Conservation (phyloP, 768 basidiomycete genomes). For the Mycena leptocephala region DNA sequence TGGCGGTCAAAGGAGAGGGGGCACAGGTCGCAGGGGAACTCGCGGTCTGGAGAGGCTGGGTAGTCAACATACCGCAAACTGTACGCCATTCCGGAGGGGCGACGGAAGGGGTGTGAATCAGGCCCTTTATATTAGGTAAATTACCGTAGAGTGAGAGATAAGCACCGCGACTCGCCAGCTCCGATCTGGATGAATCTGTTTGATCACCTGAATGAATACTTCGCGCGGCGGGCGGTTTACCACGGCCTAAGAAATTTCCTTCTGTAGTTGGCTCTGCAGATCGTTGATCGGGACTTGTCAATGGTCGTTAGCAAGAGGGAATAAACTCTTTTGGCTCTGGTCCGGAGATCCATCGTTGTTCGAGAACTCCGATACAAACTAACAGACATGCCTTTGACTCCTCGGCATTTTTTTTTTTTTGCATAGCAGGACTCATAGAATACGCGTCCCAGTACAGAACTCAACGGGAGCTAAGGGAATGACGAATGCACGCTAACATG, state of each 20-base stretch:
- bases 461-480: not conserved
- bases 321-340: not conserved
- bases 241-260: not conserved
- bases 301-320: not conserved
- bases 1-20: constrained; percentile 74
- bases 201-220: not conserved
- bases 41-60: constrained; percentile 60
- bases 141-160: not conserved
- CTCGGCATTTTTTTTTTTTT: not conserved
- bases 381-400: not conserved
- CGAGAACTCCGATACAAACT: too few relatives aligned
- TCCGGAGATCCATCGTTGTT: too few relatives aligned
- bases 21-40: constrained; percentile 66
- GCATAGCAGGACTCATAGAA: not conserved
- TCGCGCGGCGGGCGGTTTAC: too few relatives aligned
- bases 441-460: not conserved
- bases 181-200: not conserved
- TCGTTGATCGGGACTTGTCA: not conserved
- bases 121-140: not conserved
- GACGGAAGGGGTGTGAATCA: not conserved
- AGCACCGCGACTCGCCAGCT: not conserved
- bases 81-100: constrained; percentile 11
- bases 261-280: not conserved
- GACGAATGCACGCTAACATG: not conserved
- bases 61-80: constrained; percentile 47